Evolutionary conservation across 331 rosid species (phyloP).

Genomic region (Acacia pycnantha): DNA sequence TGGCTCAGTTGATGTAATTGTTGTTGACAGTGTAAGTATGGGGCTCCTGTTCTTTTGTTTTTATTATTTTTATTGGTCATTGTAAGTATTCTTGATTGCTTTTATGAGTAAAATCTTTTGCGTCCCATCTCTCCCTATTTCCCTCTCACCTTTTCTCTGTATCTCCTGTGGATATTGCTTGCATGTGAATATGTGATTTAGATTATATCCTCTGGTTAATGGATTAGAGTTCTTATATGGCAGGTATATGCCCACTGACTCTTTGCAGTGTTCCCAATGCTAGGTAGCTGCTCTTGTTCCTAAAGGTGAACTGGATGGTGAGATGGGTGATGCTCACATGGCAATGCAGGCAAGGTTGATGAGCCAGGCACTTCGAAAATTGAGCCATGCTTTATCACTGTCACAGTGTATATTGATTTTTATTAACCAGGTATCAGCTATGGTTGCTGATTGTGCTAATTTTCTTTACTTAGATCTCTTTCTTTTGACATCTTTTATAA

Average conservation of each 20-base stretch:
- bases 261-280: constrained; percentile 32
- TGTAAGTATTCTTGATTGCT: background rate
- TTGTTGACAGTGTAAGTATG: constrained; percentile 88
- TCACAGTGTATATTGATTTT: constrained; percentile 75
- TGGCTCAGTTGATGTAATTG: constrained; percentile 93
- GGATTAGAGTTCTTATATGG: background rate
- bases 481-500: background rate
- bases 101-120: constrained; percentile 6
- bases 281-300: constrained; percentile 99
- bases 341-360: constrained; percentile 98
- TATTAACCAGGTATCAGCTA: constrained; percentile 77
- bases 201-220: constrained; percentile 15
- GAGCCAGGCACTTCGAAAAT: constrained; percentile 93
- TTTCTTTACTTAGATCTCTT: constrained; percentile 1
- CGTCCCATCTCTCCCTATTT: background rate
- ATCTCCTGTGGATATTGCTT: background rate
- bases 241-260: constrained; percentile 12
- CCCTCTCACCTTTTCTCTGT: constrained; percentile 7
- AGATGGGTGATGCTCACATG: constrained; percentile 96
- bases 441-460: constrained; percentile 13
- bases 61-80: background rate
- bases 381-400: constrained; percentile 84
- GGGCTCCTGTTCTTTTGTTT: constrained; percentile 23
- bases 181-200: background rate
- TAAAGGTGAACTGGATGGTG: constrained; percentile 92